Base-by-base conservation (phyloP, 352 stramenopile species). In the Globisporangium parvum region DNA sequence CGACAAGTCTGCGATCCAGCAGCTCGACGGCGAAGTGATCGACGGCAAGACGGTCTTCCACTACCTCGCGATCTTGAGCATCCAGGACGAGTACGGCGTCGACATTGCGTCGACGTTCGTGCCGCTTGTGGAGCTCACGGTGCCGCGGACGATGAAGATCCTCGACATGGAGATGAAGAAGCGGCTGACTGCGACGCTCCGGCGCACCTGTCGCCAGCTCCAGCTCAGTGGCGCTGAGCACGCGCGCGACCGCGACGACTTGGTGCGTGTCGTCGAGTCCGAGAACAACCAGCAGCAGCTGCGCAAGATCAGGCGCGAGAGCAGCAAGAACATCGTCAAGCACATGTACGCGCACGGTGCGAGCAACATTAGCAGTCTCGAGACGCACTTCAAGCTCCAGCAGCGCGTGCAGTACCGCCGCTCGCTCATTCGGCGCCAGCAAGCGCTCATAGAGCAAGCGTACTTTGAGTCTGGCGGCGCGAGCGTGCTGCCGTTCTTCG, bases 41-140 rank as follows among this genome's bases (percentile, higher is more conserved):
- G 73, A 88, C 44, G 72, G 66, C 45, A 69, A 71, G 9, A 85
- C 74, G 11, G 87, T 87, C 37, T 82, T 87, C 48, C 78, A 85
- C 35, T 88, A 85, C 51, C 55, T 88, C 18, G 77, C 73, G 31
- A 70, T 88, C 12, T 50, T 84, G 37, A 76, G 75, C 18, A 87
- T 88, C 55, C 69, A 85, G 62, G 69, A 69, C 8, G 77, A 88
- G 28, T 73, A 70, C 46, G 64, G 69, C 6, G 60, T 71, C 46
- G 65, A 77, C 60, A 68, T 73, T 20, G 77, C 65, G 2, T 69
- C 68, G 31, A 66, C 72, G 11, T 69, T 85, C 20, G 70, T 73
- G 62, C 71, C 77, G 9, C 75, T 88, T 47, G 75, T 85, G 23
- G 75, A 88, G 62, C 61, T 88, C 24, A 75, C 77, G n/a, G 67